These are phyloP conservation scores for Cynara cardunculus DNA, from an alignment of 129 eudicot genomes.

Conservation along the genomic window DNA sequence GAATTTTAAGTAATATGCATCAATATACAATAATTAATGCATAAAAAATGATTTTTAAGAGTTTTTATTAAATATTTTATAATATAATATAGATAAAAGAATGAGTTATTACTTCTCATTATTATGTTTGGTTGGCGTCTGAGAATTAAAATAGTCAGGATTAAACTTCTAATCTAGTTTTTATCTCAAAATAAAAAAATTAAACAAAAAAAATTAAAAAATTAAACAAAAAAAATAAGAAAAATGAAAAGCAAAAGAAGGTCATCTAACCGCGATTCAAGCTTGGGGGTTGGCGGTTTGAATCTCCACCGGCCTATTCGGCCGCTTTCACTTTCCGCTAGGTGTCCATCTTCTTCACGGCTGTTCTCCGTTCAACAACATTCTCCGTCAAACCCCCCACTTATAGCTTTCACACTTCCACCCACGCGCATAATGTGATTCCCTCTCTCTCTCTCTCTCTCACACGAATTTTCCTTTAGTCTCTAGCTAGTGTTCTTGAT, in stretches of 20 bases:
- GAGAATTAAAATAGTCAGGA: too few relatives aligned
- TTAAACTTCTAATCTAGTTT: too few relatives aligned
- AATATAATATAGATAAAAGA: too few relatives aligned
- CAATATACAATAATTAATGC: too few relatives aligned
- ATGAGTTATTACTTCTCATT: too few relatives aligned
- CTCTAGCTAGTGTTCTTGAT: neutral
- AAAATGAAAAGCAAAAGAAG: neutral
- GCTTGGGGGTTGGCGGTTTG: slow-evolving; percentile 10
- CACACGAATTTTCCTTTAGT: neutral
- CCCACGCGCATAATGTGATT: slow-evolving; percentile 16
- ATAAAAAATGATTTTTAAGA: too few relatives aligned
- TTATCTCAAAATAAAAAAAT: too few relatives aligned
- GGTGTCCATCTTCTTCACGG: slow-evolving; percentile 17
- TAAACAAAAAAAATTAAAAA: too few relatives aligned
- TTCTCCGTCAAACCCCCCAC: slow-evolving; percentile 22
- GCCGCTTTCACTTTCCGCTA: neutral
- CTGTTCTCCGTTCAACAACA: slow-evolving; percentile 20
- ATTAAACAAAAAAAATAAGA: too few relatives aligned
- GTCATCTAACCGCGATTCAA: slow-evolving; percentile 3
- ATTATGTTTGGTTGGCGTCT: too few relatives aligned
- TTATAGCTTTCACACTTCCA: slow-evolving; percentile 16
- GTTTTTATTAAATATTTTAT: too few relatives aligned
- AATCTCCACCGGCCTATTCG: slow-evolving; percentile 9
- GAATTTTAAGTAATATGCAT: too few relatives aligned
- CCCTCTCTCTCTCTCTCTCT: slow-evolving; percentile 1